Evolutionary conservation across 2,329 filamentous ascomycete species (phyloP).

Genomic region (Botrytis cinerea): DNA sequence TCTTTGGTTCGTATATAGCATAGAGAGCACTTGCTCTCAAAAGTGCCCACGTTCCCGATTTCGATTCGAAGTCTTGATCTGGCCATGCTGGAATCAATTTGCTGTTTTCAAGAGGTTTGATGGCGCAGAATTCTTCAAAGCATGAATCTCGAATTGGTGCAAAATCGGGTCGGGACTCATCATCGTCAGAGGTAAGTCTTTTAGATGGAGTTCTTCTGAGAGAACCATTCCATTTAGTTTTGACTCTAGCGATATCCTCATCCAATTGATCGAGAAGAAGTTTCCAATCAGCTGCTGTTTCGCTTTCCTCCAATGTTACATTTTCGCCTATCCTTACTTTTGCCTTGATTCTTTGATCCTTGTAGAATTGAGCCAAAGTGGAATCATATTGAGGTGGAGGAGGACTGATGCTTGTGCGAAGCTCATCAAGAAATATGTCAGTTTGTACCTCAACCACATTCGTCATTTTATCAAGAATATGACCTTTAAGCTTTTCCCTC

Average conservation of each 20-base stretch:
- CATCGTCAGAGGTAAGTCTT: not conserved
- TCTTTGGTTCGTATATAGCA: constrained; percentile 23
- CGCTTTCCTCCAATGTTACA: not conserved
- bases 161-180: constrained; percentile 21
- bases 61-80: constrained; percentile 22
- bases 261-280: not conserved
- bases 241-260: constrained; percentile 8
- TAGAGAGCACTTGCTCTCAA: constrained; percentile 48
- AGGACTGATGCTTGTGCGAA: constrained; percentile 21
- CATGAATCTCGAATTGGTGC: constrained; percentile 20
- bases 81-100: constrained; percentile 30
- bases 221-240: constrained; percentile 3
- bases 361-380: constrained; percentile 32
- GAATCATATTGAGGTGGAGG: constrained; percentile 31
- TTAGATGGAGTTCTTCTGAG: not conserved
- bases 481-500: constrained; percentile 36
- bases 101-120: constrained; percentile 33
- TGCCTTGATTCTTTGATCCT: constrained; percentile 26
- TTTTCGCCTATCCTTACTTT: constrained; percentile 25
- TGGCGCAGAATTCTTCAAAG: constrained; percentile 32
- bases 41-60: constrained; percentile 45
- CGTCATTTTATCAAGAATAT: constrained; percentile 65
- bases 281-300: constrained; percentile 25
- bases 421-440: constrained; percentile 32
- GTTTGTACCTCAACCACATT: constrained; percentile 53